These are phyloP conservation scores for Leptomonas pyrrhocoris DNA, from an alignment of 208 protist genomes.

Conservation along the genomic window DNA sequence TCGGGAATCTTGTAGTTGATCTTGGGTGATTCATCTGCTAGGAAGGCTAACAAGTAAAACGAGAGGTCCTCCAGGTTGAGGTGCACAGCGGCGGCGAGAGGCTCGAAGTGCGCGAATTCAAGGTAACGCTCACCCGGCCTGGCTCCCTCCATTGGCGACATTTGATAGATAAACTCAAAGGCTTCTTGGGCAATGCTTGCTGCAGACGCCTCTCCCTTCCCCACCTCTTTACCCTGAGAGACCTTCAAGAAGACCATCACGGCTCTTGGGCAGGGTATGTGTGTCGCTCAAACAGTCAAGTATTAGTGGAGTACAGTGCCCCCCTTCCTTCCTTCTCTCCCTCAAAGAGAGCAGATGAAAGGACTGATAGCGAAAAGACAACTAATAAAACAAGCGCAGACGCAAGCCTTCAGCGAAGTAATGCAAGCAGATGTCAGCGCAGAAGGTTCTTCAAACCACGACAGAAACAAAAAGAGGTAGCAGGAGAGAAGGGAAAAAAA, in stretches of 20 bases:
- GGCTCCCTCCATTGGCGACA: background rate
- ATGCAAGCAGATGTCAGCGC: too few relatives aligned
- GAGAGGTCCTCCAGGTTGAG: conserved; percentile 66
- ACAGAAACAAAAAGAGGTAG: too few relatives aligned
- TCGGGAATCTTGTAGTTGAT: conserved; percentile 46
- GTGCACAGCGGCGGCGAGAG: conserved; percentile 42
- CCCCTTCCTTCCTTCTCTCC: background rate
- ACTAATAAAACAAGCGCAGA: too few relatives aligned
- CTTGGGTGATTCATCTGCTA: conserved; percentile 33
- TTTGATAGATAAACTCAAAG: conserved; percentile 41
- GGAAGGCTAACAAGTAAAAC: conserved; percentile 69
- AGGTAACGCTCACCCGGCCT: conserved; percentile 36
- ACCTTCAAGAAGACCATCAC: conserved; percentile 24
- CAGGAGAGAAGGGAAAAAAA: background rate
- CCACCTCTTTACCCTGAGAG: conserved; percentile 2
- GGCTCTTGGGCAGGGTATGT: background rate
- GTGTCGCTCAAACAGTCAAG: too few relatives aligned
- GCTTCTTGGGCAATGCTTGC: conserved; percentile 23
- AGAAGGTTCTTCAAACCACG: too few relatives aligned
- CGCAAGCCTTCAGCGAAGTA: too few relatives aligned
- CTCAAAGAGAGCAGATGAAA: too few relatives aligned
- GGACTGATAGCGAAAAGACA: too few relatives aligned
- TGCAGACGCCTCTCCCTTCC: background rate
- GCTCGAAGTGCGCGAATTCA: conserved; percentile 47
- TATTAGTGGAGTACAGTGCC: background rate